These are phyloP conservation scores for Castanea sativa DNA, from an alignment of 306 rosid species.

Conservation along the genomic window DNA sequence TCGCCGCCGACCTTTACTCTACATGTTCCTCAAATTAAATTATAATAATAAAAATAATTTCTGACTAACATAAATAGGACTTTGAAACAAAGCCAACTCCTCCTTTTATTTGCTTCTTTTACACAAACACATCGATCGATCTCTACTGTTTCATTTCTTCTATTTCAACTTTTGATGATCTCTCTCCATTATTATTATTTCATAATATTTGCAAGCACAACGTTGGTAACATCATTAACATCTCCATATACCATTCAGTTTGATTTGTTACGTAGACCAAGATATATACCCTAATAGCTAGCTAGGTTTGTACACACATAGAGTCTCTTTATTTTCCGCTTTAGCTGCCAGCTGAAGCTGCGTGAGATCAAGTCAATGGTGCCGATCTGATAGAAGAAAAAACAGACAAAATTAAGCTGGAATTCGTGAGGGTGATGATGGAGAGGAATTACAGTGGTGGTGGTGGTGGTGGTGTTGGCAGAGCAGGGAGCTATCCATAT, in stretches of 20 bases:
- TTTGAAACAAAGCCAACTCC: slow-evolving; percentile 16
- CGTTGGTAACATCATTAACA: too few relatives aligned
- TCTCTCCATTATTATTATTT: neutral
- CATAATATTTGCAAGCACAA: too few relatives aligned
- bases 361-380: slow-evolving; percentile 5
- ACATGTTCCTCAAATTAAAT: slow-evolving; percentile 20
- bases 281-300: too few relatives aligned
- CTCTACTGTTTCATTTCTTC: neutral
- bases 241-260: too few relatives aligned
- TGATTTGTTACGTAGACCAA: too few relatives aligned
- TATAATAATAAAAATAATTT: neutral
- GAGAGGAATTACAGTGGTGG: slow-evolving; percentile 30
- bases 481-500: slow-evolving; percentile 30
- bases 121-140: neutral
- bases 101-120: slow-evolving; percentile 21
- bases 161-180: neutral
- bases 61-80: neutral
- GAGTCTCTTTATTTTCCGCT: too few relatives aligned
- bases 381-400: slow-evolving; percentile 17
- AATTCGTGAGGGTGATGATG: slow-evolving; percentile 26
- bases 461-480: neutral
- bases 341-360: too few relatives aligned
- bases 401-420: slow-evolving; percentile 15
- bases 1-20: slow-evolving; percentile 65
- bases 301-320: too few relatives aligned